Evolutionary conservation across 2,329 filamentous ascomycete genomes (phyloP).

Genomic region (Chaetomiaceae sp.): DNA sequence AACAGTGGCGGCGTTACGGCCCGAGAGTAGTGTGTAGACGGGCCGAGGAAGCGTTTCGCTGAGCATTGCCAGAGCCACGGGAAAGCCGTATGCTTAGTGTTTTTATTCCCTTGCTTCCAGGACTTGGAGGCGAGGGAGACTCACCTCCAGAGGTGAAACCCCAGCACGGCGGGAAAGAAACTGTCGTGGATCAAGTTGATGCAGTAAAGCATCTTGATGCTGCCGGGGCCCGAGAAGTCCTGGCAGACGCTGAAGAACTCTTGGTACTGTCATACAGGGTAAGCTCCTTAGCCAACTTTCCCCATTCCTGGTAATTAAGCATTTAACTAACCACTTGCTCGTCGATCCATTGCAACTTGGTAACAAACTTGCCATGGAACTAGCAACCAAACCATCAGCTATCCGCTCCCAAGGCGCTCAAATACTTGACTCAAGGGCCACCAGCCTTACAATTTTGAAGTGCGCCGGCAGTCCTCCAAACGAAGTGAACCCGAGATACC

Average conservation of each 20-base stretch:
- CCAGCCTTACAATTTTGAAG: constrained; percentile 57
- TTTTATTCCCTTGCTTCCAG: no score
- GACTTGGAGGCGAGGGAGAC: not conserved
- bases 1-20: constrained; percentile 66
- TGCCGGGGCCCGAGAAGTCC: constrained; percentile 61
- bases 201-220: constrained; percentile 68
- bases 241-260: constrained; percentile 68
- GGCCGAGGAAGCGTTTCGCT: constrained; percentile 52
- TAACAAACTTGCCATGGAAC: constrained; percentile 58
- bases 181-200: constrained; percentile 61
- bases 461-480: constrained; percentile 67
- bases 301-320: no score
- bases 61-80: constrained; percentile 59
- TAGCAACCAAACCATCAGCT: constrained; percentile 20
- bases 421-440: no score
- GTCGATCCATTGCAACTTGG: constrained; percentile 59
- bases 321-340: constrained; percentile 53
- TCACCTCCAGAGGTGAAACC: constrained; percentile 56
- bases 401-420: no score
- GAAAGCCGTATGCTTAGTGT: constrained; percentile 53
- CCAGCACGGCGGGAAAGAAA: constrained; percentile 50
- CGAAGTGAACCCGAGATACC: constrained; percentile 60
- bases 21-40: constrained; percentile 65
- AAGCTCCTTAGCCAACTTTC: no score
- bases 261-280: constrained; percentile 49